Base-by-base conservation (phyloP, 345 rosid genomes). In the Rhodamnia rubescens region DNA sequence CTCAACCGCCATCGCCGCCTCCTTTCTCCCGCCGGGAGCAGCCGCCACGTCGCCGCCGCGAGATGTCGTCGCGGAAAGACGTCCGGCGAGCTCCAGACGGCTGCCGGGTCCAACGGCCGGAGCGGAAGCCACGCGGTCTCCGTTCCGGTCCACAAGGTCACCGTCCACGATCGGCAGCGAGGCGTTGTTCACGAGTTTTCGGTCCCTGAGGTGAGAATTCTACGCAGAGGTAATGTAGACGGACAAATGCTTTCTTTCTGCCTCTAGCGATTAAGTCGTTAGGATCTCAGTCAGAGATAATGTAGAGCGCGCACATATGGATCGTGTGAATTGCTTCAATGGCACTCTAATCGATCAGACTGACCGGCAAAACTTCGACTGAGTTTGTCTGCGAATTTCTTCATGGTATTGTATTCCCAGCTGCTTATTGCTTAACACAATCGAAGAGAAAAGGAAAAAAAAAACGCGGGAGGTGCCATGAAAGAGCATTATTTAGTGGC, bases 111-210 rank as follows among this genome's bases (percentile, higher is more conserved):
- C 87, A 83, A 82, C 82, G 55, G 56, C 54, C 82, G 22, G 49
- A 11, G 55, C 52, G 82, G 42, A 22, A 44, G n/a, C 69, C 59
- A 51, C 24, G 15, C 92, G 21, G 81, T 91, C 21, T 32, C 91
- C 52, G 86, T 92, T 89, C 95, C 94, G 10, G 88, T 92, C 51
- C 98, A 97, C 84, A 97, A 97, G 81, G 98, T 97, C 88, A 94
- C 93, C 6, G 98, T 97, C 74, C 95, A 90, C 87, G 99, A 97
- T 90, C 90, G 97, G 81, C 94, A 93, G 87, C 94, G 95, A 40
- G 98, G 96, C 21, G 91, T 95, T 4, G 93, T 93, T 61, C 98
- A 95, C 87, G 95, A 97, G 86, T 97, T 97, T 84, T 57, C 90
- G 4, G 98, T 97, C 80, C 99, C 99, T 2, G 98, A 95, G 98